Base-by-base conservation (phyloP, 225 moss, liverwort and hornwort species). In the Asterella californica region DNA sequence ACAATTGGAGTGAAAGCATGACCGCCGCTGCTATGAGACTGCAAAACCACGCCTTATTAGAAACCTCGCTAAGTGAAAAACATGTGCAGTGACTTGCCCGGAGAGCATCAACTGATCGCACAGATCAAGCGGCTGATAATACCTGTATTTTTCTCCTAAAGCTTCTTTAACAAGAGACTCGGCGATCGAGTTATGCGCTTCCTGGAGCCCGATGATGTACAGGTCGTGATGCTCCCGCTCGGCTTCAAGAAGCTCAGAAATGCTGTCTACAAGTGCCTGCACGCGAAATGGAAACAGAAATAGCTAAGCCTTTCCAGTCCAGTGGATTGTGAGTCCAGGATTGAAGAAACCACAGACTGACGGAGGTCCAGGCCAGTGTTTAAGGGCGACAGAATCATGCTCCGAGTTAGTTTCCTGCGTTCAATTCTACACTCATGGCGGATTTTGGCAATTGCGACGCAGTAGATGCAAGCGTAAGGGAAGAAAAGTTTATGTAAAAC, bases 181-280 rank as follows among this genome's bases (percentile, higher is more conserved):
- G 18, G 87, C 86, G 55, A 91, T 83, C 65, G 78, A 87, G 77
- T 84, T 77, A 19, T 91, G 91, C 66, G 94, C 89, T 91, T 94
- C 94, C 78, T 94, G 94, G 72, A 94, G 91, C 27, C 94, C 94
- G 27, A 94, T 79, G 24, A 94, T 87, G 72, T 89, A 92, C 81
- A 94, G 87, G 77, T 94, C 94, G 73, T 87, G 87, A 22, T 78
- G 76, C n/a, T 88, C 83, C 75, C 89, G 76, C 5, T 88, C 89
- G 18, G 89, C 75, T 73, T 94, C 94, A 61, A 94, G 81, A 60
- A 94, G 90, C 27, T 84, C 85, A 12, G 85, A 86, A 75, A 94
- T 91, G 45, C 81, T 90, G 61, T 83, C 87, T 15, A 84, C 78
- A 50, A 92, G 87, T 9, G 90, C 88, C 94, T 94, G 90, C 74